These are phyloP conservation scores for Chloromonas sp. DNA, from an alignment of 163 green algal species.

Conservation along the genomic window DNA sequence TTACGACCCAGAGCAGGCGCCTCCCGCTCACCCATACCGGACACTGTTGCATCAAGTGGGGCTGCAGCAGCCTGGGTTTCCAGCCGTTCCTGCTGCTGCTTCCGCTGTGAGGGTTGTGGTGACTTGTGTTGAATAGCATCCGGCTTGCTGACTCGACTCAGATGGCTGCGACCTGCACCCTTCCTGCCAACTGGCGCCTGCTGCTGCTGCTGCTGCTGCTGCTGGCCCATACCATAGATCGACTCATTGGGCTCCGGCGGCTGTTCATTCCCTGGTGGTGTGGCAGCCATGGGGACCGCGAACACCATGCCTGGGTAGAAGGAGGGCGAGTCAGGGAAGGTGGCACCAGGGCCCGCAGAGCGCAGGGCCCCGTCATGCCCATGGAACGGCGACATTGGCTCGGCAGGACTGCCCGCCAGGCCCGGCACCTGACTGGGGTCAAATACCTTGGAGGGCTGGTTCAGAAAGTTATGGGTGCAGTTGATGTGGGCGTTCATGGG, in stretches of 20 bases:
- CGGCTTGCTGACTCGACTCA: no score
- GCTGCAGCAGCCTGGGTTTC: no score
- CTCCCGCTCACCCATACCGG: no score
- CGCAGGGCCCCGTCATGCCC: not conserved
- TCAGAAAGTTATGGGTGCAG: conserved; percentile 10
- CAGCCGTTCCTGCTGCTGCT: no score
- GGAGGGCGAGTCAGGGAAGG: conserved; percentile 24
- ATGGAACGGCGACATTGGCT: not conserved
- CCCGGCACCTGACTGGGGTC: conserved; percentile 18
- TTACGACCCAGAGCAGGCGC: no score
- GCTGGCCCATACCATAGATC: not conserved
- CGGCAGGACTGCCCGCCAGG: conserved; percentile 3
- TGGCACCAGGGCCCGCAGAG: conserved; percentile 9
- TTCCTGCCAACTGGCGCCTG: not conserved
- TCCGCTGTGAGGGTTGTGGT: no score
- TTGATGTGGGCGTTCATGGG: not conserved
- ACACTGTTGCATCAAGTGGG: no score
- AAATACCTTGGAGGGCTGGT: conserved; percentile 19
- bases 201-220: not conserved
- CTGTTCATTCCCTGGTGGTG: not conserved
- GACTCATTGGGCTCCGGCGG: no score
- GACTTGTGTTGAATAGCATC: no score
- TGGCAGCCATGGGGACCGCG: conserved; percentile 3
- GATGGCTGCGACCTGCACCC: no score
- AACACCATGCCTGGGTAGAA: conserved; percentile 25